These are phyloP conservation scores for Coriaria nepalensis DNA, from an alignment of 306 rosid genomes.

Conservation along the genomic window DNA sequence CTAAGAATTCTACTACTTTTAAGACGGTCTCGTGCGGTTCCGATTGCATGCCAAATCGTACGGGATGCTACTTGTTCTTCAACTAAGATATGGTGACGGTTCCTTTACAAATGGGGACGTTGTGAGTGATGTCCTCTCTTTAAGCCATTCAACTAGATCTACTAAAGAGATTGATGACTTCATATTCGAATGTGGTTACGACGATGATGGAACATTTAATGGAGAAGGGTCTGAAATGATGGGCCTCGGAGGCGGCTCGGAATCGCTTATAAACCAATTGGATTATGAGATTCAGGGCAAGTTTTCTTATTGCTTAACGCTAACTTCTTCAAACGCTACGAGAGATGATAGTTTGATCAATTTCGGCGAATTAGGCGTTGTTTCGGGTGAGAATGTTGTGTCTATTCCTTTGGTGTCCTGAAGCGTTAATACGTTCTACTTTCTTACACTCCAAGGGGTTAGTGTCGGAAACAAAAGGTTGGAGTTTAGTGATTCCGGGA, in stretches of 20 bases:
- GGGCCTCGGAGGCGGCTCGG: slow-evolving; percentile 31
- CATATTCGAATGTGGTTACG: slow-evolving; percentile 33
- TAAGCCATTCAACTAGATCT: slow-evolving; percentile 14
- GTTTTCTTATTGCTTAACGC: slow-evolving; percentile 46
- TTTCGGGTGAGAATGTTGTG: slow-evolving; percentile 14
- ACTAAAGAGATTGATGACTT: slow-evolving; percentile 12
- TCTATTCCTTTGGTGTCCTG: slow-evolving; percentile 16
- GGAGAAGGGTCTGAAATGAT: slow-evolving; percentile 26
- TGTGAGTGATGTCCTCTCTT: slow-evolving; percentile 32
- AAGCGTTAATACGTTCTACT: slow-evolving; percentile 7
- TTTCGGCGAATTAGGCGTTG: slow-evolving; percentile 20
- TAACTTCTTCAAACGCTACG: not conserved
- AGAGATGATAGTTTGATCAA: slow-evolving; percentile 1
- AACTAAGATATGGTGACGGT: slow-evolving; percentile 7
- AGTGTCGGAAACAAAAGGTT: slow-evolving; percentile 13
- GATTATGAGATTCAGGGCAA: slow-evolving; percentile 14
- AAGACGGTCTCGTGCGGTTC: slow-evolving; percentile 7
- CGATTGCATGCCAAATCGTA: not conserved
- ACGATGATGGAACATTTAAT: slow-evolving; percentile 8
- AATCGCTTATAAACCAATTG: slow-evolving; percentile 30
- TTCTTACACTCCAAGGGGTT: slow-evolving; percentile 13
- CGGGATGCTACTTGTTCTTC: not conserved
- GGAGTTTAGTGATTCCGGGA: not conserved
- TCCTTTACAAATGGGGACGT: slow-evolving; percentile 20
- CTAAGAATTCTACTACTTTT: slow-evolving; percentile 25